Evolutionary conservation across 192 early-diverging fungal species (phyloP), one percentile per base, ranked within the genome.

Genomic region (Rhizoclosmatium sp.): DNA sequence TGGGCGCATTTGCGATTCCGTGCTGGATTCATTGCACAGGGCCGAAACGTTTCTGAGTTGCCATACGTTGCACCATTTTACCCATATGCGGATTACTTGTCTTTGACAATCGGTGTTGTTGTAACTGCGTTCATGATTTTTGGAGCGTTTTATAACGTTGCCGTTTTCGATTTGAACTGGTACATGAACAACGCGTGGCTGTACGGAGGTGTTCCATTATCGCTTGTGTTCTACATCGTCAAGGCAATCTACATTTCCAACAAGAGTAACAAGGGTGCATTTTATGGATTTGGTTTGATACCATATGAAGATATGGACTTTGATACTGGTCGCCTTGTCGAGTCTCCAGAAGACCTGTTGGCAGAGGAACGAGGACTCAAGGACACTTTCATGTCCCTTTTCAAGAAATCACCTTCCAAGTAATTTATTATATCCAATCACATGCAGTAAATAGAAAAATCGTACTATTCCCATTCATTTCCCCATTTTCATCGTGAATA

Each of bases 1-100:
- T 23, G 42, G 39, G 46, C 54, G 48, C 74, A 76, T 65, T 49
- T 76, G 19, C 39, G 74, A n/a, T 76, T 76, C 74, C 62, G 62
- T 2, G 14, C 23, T 12, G 74, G 59, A 14, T 65, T 19, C 21
- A 12, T 64, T 19, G 60, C 61, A 2, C 74, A 76, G 47, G 61
- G 61, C 10, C 39, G 40, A 10, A 42, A 40, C 42, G 60, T 76
- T 2, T 12, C 31, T 5, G 74, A 76, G 14, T 60, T 76, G 41
- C 61, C 44, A 14, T 76, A 76, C 74, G n/a, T 45, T 7, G 74
- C 74, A 10, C 74, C 74, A 10, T 42, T 62, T 7, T 60, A 46
- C 47, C 74, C 74, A 19, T 65, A 47, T 45, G 61, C 21, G 12
- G 74, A 76, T 58, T 31, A 31, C 46, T 14, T 76, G 2, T 12